Conservation (phyloP, 2,329 filamentous ascomycete genomes). For the Colletotrichum sp. region DNA sequence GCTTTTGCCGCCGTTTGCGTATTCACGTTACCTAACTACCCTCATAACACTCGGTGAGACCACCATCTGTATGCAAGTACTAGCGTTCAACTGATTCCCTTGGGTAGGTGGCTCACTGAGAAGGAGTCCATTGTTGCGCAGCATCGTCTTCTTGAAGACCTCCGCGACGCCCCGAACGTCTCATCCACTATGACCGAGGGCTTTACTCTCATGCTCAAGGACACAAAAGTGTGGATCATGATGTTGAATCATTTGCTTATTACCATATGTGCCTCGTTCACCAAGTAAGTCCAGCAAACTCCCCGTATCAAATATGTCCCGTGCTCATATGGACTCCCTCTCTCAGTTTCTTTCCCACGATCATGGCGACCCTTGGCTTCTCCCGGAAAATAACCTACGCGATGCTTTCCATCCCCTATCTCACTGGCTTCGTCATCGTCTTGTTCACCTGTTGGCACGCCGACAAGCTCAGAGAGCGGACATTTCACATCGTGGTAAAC, state of each 20-base stretch:
- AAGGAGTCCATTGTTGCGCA: not conserved
- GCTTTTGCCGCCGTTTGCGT: not conserved
- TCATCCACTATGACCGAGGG: not conserved
- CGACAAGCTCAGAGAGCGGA: not conserved
- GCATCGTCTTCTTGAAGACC: not conserved
- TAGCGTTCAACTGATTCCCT: no score
- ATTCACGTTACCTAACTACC: conserved; percentile 13
- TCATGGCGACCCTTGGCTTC: not conserved
- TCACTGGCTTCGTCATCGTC: not conserved
- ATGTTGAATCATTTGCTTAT: not conserved
- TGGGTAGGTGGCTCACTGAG: not conserved
- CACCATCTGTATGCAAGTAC: no score
- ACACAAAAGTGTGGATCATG: not conserved
- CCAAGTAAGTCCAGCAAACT: not conserved
- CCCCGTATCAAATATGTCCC: not conserved
- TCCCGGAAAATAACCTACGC: not conserved
- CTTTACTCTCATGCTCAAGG: not conserved
- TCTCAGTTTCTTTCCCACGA: not conserved
- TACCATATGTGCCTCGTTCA: not conserved
- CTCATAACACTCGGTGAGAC: not conserved
- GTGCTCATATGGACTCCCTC: not conserved
- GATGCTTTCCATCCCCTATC: not conserved
- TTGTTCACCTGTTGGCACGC: not conserved
- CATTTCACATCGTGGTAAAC: not conserved
- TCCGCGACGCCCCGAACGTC: not conserved